Base-by-base conservation (phyloP, 2,329 filamentous ascomycete genomes). In the Geosmithia putterillii region DNA sequence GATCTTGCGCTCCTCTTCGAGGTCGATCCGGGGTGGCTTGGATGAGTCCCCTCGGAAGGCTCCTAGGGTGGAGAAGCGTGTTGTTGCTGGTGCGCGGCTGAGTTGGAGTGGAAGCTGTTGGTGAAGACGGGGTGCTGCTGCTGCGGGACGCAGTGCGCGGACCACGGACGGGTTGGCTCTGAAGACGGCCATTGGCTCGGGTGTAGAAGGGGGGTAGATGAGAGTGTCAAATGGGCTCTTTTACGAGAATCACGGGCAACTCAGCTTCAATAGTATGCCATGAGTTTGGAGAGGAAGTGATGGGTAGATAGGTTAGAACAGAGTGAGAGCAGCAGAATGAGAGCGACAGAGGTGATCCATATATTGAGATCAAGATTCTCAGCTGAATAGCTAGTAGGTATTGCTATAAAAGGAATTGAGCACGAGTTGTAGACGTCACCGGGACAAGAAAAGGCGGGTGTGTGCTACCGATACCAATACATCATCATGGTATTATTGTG, bases 1-100 rank as follows among this genome's bases (percentile, higher is more conserved):
- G 8, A 76, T 52, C 49, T 70, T 64, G 40, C 69, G 67, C 57
- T 85, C 81, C 23, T 63, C 63, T 49, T 81, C 66, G 37, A 57
- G 62, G 50, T 84, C 71, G 43, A 75, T 73, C 4, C 47, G 14
- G 45, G 44, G 15, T 50, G 51, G 1, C 53, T 51, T 22, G 55
- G 52, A n/a, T 51, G 51, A 8, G 51, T 46, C 20, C 47, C 49
- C 42, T 35, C 58, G 48, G 41, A 9, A 51, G 51, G 38, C 53
- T 55, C 46, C 52, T 54, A 46, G 52, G 32, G 47, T 47, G 7
- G 50, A 48, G 14, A 50, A 42, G 15, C 38, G 38, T 14, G 39
- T 20, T 7, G n/a, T n/a, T 32, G 15, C 28, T 32, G 28, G 28
- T 32, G 43, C 20, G n/a, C 42, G 43, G 28, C 23, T 8, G 10